phyloP scores from a whole-genome alignment of 192 early-diverging fungal species.

The Polychytrium aggregatum region DNA sequence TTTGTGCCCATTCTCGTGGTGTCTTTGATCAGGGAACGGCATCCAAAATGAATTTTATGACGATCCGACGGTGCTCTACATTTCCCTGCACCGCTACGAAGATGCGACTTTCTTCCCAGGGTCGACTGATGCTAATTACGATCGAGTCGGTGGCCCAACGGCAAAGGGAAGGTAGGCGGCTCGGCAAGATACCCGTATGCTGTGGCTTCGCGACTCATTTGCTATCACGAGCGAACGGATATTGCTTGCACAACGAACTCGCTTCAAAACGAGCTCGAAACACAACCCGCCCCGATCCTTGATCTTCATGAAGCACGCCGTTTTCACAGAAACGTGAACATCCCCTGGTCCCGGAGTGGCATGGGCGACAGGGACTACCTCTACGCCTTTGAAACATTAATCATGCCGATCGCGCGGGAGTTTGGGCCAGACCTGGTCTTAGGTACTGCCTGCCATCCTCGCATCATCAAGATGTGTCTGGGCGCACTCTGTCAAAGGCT shows the following conservation, averaged over 20 bases:
- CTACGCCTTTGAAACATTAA: constrained; percentile 61
- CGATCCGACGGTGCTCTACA: constrained; percentile 69
- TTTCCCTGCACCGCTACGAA: constrained; percentile 82
- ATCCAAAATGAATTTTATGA: constrained; percentile 73
- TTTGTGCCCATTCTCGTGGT: background rate
- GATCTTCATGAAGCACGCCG: constrained; percentile 4
- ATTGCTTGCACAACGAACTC: too few relatives aligned
- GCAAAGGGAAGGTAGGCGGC: constrained; percentile 50
- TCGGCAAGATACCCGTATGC: background rate
- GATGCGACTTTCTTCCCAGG: constrained; percentile 67
- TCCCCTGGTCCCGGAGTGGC: constrained; percentile 68
- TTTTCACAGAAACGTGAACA: constrained; percentile 69
- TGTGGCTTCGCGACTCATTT: background rate
- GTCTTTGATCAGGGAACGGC: constrained; percentile 57
- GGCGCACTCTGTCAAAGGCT: too few relatives aligned
- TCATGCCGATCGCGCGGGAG: constrained; percentile 75
- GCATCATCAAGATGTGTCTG: constrained; percentile 4
- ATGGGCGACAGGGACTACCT: constrained; percentile 82
- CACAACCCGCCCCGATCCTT: too few relatives aligned
- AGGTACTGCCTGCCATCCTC: constrained; percentile 1
- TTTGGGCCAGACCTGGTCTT: constrained; percentile 70
- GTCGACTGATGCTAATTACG: constrained; percentile 37
- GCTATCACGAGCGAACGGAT: background rate
- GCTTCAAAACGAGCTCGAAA: too few relatives aligned
- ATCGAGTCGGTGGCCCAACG: constrained; percentile 39